phyloP scores from a whole-genome alignment of 441 rosid genomes.

The Euphorbia schlechtendalii region DNA sequence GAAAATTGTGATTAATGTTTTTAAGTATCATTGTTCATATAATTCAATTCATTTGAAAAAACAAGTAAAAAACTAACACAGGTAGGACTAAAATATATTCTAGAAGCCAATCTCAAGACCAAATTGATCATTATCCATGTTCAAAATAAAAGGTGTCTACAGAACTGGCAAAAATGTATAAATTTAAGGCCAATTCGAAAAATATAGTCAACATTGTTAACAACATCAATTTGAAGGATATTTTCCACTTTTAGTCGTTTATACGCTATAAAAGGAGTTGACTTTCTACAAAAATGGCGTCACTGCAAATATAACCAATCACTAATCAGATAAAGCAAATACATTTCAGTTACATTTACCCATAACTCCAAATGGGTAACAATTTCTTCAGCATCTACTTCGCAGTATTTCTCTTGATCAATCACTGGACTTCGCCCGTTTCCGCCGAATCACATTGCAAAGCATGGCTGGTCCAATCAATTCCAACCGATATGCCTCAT shows the following conservation, averaged over 20 bases:
- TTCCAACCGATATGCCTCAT: conserved; percentile 84
- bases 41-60: too few species aligned
- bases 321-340: neutral
- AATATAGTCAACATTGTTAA: neutral
- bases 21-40: too few species aligned
- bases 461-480: conserved; percentile 92
- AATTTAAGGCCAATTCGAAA: neutral
- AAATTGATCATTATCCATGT: too few species aligned
- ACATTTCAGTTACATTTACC: neutral
- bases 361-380: neutral
- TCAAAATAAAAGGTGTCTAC: too few species aligned
- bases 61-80: too few species aligned
- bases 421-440: conserved; percentile 15
- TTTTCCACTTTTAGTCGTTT: neutral
- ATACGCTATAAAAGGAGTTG: neutral
- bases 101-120: too few species aligned
- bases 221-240: neutral
- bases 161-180: too few species aligned
- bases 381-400: neutral
- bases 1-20: too few species aligned
- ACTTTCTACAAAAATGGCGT: neutral
- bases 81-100: too few species aligned
- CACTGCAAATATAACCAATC: neutral
- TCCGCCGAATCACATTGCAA: conserved; percentile 31
- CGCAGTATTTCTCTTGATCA: conserved; percentile 24